Percentiles rank a stretch among this genome's conserved stretches.
Conservation (phyloP, 768 basidiomycete genomes). For the Ramaria rubella region DNA sequence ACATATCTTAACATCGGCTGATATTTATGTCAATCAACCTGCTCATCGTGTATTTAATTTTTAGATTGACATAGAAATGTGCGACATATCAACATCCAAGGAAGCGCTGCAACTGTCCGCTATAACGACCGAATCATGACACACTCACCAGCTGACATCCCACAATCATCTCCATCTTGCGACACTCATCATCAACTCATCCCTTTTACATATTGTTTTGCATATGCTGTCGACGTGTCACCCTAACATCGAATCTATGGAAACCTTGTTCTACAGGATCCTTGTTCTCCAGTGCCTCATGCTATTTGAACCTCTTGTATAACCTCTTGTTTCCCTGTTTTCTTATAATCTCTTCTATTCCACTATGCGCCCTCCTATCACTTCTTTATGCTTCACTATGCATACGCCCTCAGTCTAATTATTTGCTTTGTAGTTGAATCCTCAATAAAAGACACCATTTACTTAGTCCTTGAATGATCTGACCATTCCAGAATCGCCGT, state of each 20-base stretch:
- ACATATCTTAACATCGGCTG: too few species aligned
- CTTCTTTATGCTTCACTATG: neutral
- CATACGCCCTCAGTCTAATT: neutral
- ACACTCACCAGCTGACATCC: neutral
- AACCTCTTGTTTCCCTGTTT: constrained; percentile 1
- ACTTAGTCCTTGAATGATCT: neutral
- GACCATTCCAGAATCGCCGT: too few species aligned
- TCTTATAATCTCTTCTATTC: neutral
- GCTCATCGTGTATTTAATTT: neutral
- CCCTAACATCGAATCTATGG: neutral
- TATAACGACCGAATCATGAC: neutral
- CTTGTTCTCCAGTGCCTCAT: constrained; percentile 2
- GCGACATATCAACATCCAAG: neutral
- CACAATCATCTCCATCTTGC: neutral
- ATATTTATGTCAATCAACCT: neutral
- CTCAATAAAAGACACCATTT: neutral
- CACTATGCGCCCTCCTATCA: neutral
- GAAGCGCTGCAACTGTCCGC: neutral
- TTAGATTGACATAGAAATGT: neutral
- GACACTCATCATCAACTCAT: neutral
- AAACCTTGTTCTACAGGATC: neutral
- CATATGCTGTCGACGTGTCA: constrained; percentile 7
- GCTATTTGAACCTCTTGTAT: neutral
- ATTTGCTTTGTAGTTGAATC: neutral
- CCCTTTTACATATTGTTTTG: constrained; percentile 4